Conservation (phyloP, 2,329 filamentous ascomycete genomes). For the Escovopsis sp. region DNA sequence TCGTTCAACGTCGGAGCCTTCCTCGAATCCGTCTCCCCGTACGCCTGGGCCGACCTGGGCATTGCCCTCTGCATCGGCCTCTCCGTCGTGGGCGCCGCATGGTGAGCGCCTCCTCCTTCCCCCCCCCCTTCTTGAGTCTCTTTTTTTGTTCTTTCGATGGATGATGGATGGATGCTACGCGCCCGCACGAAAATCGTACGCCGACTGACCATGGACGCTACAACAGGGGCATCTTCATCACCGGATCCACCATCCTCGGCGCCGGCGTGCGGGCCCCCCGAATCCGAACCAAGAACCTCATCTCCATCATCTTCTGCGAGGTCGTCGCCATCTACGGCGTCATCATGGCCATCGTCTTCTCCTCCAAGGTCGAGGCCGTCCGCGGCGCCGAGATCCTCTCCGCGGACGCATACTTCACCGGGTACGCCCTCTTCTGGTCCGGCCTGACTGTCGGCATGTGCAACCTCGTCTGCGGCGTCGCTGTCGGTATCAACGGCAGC, state of each 20-base stretch:
- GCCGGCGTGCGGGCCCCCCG: slow-evolving; percentile 92
- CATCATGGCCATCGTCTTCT: slow-evolving; percentile 99
- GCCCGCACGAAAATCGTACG: too few relatives aligned
- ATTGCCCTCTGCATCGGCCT: slow-evolving; percentile 91
- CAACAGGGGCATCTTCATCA: slow-evolving; percentile 93
- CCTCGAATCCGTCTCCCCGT: slow-evolving; percentile 85
- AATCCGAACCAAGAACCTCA: slow-evolving; percentile 98
- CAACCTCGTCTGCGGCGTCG: slow-evolving; percentile 90
- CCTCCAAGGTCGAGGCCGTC: slow-evolving; percentile 63
- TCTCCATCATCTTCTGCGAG: slow-evolving; percentile 99
- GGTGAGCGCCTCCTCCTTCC: slow-evolving; percentile 38
- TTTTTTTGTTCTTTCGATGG: too few relatives aligned
- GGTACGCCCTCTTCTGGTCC: slow-evolving; percentile 91
- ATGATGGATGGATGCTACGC: too few relatives aligned
- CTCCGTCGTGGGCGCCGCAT: slow-evolving; percentile 93
- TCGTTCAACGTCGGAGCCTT: slow-evolving; percentile 94
- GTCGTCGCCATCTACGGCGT: slow-evolving; percentile 99
- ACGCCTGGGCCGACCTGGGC: slow-evolving; percentile 81
- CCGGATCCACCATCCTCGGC: slow-evolving; percentile 91
- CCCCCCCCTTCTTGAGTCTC: too few relatives aligned
- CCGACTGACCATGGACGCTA: background rate
- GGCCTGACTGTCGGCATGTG: slow-evolving; percentile 89
- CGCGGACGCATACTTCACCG: slow-evolving; percentile 77
- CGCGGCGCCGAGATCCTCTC: slow-evolving; percentile 52
- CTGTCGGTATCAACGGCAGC: slow-evolving; percentile 95